Conservation (phyloP, 2,329 filamentous ascomycete genomes). For the Alternaria infectoria region DNA sequence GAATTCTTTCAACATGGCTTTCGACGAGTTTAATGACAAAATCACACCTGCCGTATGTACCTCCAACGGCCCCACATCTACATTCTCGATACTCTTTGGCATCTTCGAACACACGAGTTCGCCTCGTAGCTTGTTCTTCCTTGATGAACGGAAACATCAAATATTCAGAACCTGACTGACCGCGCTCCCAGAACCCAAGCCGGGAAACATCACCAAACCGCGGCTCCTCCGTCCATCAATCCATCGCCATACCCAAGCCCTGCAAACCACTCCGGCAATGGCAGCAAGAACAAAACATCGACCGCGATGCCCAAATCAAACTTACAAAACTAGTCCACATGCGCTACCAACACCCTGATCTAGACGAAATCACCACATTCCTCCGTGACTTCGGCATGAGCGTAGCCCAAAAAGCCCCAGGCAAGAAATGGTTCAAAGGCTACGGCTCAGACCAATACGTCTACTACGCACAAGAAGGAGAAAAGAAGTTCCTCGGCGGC, state of each 20-base stretch:
- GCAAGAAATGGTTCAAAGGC: slow-evolving; percentile 63
- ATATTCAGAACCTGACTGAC: background rate
- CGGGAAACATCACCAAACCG: slow-evolving; percentile 50
- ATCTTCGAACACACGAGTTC: background rate
- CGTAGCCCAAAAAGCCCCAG: slow-evolving; percentile 38
- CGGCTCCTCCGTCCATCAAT: slow-evolving; percentile 49
- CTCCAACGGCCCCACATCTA: slow-evolving; percentile 22
- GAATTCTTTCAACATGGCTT: slow-evolving; percentile 28
- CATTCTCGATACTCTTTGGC: background rate
- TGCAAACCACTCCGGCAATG: slow-evolving; percentile 47
- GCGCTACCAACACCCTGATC: slow-evolving; percentile 61
- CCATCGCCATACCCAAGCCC: slow-evolving; percentile 45
- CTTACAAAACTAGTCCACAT: slow-evolving; percentile 59
- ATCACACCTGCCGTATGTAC: slow-evolving; percentile 39
- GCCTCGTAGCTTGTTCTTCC: background rate
- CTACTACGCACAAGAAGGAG: slow-evolving; percentile 60
- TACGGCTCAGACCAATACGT: slow-evolving; percentile 67
- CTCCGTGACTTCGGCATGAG: slow-evolving; percentile 47
- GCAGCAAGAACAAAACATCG: slow-evolving; percentile 50
- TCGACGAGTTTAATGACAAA: slow-evolving; percentile 40
- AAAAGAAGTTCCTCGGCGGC: slow-evolving; percentile 62
- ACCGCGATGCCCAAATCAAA: slow-evolving; percentile 53
- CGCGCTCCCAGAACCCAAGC: slow-evolving; percentile 26
- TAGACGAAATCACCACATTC: slow-evolving; percentile 57
- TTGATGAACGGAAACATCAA: background rate